Evolutionary conservation across 1,139 yeast species (phyloP).

Genomic region (Pichia sp.): DNA sequence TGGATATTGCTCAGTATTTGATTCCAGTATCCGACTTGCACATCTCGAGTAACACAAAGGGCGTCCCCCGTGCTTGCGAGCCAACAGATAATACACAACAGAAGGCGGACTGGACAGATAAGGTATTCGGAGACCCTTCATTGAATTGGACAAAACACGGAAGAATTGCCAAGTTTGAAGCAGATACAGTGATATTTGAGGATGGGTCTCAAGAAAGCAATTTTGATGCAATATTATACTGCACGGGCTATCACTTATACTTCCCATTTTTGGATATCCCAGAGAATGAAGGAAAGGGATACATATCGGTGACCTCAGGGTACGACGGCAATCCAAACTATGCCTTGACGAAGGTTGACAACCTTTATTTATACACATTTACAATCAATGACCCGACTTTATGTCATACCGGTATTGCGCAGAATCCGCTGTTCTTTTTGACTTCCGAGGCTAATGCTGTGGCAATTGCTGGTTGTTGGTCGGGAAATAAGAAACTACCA

Average conservation of each 20-base stretch:
- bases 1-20: conserved; percentile 44
- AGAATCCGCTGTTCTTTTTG: conserved; percentile 36
- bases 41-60: conserved; percentile 3
- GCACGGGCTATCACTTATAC: conserved; percentile 40
- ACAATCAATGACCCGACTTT: conserved; percentile 37
- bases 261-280: conserved; percentile 32
- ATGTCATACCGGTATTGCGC: conserved; percentile 35
- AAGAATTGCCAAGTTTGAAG: conserved; percentile 14
- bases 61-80: too few species aligned
- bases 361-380: conserved; percentile 36
- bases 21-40: conserved; percentile 31
- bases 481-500: conserved; percentile 21
- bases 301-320: conserved; percentile 19
- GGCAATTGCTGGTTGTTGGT: conserved; percentile 43
- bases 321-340: conserved; percentile 12
- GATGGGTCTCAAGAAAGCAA: conserved; percentile 31
- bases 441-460: conserved; percentile 39
- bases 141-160: conserved; percentile 8
- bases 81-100: background rate
- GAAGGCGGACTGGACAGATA: conserved; percentile 9
- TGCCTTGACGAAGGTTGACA: conserved; percentile 22
- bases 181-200: conserved; percentile 25
- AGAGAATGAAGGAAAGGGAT: conserved; percentile 17
- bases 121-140: conserved; percentile 6
- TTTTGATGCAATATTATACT: conserved; percentile 36